A percentile compares a stretch with the other conserved stretches of the same genome.
Evolutionary conservation across 2,329 filamentous ascomycete species (phyloP).

Genomic region (Didymella lethalis): DNA sequence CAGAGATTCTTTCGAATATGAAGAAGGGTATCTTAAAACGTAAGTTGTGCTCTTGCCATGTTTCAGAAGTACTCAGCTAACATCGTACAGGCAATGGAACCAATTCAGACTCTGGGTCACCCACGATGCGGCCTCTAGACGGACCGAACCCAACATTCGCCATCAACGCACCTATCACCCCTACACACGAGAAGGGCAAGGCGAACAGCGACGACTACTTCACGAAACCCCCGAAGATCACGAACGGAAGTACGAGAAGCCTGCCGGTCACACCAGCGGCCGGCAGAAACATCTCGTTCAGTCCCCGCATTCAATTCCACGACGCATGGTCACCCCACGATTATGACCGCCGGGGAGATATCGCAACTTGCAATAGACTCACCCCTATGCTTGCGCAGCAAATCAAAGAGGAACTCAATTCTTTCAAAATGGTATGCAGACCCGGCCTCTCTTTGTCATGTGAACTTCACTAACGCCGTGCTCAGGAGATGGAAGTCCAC

Average conservation of each 20-base stretch:
- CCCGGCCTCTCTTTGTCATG: neutral
- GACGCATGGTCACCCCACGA: constrained; percentile 96
- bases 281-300: constrained; percentile 75
- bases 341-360: constrained; percentile 93
- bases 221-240: constrained; percentile 74
- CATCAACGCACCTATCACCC: constrained; percentile 88
- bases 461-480: constrained; percentile 51
- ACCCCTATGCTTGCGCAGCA: constrained; percentile 98
- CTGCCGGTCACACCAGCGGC: constrained; percentile 79
- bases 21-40: constrained; percentile 96
- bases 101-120: constrained; percentile 73
- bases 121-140: constrained; percentile 70
- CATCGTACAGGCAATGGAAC: constrained; percentile 52
- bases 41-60: constrained; percentile 53
- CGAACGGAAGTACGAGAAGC: constrained; percentile 77
- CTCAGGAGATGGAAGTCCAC: constrained; percentile 98
- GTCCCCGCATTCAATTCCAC: constrained; percentile 90
- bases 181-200: constrained; percentile 69
- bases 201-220: constrained; percentile 83
- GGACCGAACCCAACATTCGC: constrained; percentile 72
- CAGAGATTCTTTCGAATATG: constrained; percentile 89
- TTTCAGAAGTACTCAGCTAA: constrained; percentile 17
- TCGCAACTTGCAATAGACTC: constrained; percentile 96
- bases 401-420: constrained; percentile 99
- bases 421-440: constrained; percentile 90